Conservation (phyloP, 108 stramenopile genomes). For the Phaeodactylum tricornutum region DNA sequence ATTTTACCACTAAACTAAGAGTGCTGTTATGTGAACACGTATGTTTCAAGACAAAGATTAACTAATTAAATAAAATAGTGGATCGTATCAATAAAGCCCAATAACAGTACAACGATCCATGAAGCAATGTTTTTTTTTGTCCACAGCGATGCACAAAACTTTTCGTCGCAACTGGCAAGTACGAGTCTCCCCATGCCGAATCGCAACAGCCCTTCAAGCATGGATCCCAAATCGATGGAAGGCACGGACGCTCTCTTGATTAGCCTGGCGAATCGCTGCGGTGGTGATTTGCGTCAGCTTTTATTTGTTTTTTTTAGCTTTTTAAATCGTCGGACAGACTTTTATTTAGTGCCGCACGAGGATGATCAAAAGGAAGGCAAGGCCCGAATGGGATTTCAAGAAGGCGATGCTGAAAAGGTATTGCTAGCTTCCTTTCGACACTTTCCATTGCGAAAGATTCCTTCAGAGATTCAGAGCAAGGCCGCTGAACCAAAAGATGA, state of each 20-base stretch:
- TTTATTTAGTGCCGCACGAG: conserved; percentile 64
- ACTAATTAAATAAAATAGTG: no score
- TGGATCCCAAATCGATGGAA: conserved; percentile 30
- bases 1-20: conserved; percentile 89
- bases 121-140: no score
- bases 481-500: conserved; percentile 8
- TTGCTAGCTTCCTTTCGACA: conserved; percentile 75
- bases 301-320: conserved; percentile 72
- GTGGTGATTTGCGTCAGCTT: conserved; percentile 64
- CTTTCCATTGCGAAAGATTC: conserved; percentile 66
- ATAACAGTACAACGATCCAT: no score
- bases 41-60: no score
- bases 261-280: conserved; percentile 54
- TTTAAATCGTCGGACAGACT: conserved; percentile 78
- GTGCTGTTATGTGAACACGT: conserved; percentile 24
- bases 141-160: no score
- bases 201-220: not conserved
- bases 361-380: conserved; percentile 32
- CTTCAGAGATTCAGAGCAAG: conserved; percentile 9
- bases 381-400: conserved; percentile 53
- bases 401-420: conserved; percentile 80
- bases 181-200: conserved; percentile 1
- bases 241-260: conserved; percentile 52
- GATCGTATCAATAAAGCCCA: no score
- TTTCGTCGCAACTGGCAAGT: no score